These are phyloP conservation scores for Phoma herbarum DNA, from an alignment of 2,329 filamentous ascomycete species.

Conservation along the genomic window DNA sequence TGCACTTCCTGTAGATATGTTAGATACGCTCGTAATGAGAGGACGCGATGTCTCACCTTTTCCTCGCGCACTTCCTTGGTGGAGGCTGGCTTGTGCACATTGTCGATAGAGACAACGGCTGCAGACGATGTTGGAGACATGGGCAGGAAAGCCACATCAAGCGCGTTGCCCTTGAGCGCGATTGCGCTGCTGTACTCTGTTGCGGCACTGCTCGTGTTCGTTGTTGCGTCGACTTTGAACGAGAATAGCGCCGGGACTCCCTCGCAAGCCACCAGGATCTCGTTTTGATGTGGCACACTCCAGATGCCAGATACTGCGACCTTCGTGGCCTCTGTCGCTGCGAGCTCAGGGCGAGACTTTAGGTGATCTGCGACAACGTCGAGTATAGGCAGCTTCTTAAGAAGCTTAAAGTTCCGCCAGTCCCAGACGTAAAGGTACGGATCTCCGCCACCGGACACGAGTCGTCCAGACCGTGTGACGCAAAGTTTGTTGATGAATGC, in stretches of 20 bases:
- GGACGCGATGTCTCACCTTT: conserved; percentile 34
- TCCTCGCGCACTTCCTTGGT: conserved; percentile 51
- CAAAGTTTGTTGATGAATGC: conserved; percentile 84
- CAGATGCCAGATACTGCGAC: conserved; percentile 63
- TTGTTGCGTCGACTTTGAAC: conserved; percentile 61
- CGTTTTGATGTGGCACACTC: conserved; percentile 46
- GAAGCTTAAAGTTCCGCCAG: conserved; percentile 69
- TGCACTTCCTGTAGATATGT: conserved; percentile 25
- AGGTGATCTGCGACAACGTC: conserved; percentile 35
- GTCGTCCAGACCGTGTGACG: conserved; percentile 67
- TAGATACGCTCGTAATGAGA: conserved; percentile 19
- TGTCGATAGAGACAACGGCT: conserved; percentile 63
- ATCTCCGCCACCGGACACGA: conserved; percentile 90
- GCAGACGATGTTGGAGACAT: conserved; percentile 19
- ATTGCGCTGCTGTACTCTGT: conserved; percentile 50
- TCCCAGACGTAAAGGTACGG: conserved; percentile 81
- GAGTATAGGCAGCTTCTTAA: conserved; percentile 61
- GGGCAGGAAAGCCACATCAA: conserved; percentile 60
- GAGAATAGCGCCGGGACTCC: conserved; percentile 69
- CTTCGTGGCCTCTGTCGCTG: conserved; percentile 36
- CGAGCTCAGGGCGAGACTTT: conserved; percentile 28
- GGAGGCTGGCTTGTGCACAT: conserved; percentile 61
- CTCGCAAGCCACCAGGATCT: conserved; percentile 55
- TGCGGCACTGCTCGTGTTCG: conserved; percentile 54
- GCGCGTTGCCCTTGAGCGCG: conserved; percentile 69